Percentiles rank a stretch among this genome's conserved stretches.
These are phyloP conservation scores for Primulina tabacum DNA, from an alignment of 257 asterid species.

Conservation along the genomic window DNA sequence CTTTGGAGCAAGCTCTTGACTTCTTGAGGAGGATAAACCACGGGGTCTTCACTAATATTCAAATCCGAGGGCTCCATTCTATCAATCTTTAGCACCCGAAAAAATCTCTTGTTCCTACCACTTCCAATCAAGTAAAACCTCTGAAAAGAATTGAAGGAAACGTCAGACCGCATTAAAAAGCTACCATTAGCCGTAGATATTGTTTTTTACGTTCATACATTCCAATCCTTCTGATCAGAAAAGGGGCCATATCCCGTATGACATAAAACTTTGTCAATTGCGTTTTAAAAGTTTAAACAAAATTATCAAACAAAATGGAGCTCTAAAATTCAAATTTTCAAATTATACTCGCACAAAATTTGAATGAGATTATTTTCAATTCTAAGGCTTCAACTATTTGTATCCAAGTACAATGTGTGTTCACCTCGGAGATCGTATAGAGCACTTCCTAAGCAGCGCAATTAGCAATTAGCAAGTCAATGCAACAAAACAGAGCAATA, in stretches of 20 bases:
- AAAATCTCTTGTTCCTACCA: conserved; percentile 76
- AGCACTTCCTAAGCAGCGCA: background rate
- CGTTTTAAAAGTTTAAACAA: background rate
- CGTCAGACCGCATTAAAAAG: conserved; percentile 7
- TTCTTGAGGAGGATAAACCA: conserved; percentile 88
- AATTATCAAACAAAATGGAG: background rate
- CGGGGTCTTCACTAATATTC: conserved; percentile 95
- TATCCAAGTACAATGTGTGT: background rate
- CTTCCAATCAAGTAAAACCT: conserved; percentile 96
- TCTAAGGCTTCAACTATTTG: background rate
- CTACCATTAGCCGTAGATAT: conserved; percentile 10
- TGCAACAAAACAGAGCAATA: background rate
- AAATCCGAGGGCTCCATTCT: conserved; percentile 96
- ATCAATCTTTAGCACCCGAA: conserved; percentile 87
- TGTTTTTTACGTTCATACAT: conserved; percentile 12
- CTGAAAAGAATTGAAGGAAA: conserved; percentile 36
- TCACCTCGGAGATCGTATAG: background rate
- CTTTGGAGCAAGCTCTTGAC: conserved; percentile 88
- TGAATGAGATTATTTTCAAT: background rate
- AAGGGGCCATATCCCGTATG: background rate
- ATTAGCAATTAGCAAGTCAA: background rate
- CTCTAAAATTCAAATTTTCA: background rate
- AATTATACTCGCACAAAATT: background rate
- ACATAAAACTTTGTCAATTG: background rate
- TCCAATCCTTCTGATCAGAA: conserved; percentile 17